Conservation (phyloP, 2,329 filamentous ascomycete genomes). For the Botrytis fragariae region DNA sequence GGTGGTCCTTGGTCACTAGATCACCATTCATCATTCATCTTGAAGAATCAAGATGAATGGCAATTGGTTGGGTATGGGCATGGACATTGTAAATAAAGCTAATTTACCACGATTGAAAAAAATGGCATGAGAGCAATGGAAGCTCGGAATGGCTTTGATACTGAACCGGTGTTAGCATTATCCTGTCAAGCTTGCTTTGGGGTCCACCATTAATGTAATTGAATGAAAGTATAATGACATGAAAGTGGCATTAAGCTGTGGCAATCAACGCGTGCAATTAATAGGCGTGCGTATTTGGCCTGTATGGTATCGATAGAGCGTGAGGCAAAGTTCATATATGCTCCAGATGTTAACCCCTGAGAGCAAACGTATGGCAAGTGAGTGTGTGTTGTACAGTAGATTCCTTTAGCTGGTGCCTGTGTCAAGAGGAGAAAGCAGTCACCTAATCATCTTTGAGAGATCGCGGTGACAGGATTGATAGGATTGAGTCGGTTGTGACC, state of each 20-base stretch:
- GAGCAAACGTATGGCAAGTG: background rate
- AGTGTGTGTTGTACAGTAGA: conserved; percentile 9
- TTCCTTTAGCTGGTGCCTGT: background rate
- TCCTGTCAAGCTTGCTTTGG: conserved; percentile 1
- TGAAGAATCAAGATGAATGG: conserved; percentile 4
- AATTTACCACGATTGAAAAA: conserved; percentile 15
- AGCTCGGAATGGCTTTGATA: background rate
- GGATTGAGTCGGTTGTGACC: conserved; percentile 4
- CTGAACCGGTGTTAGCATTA: conserved; percentile 2
- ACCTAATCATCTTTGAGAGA: conserved; percentile 7
- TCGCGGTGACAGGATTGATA: conserved; percentile 11
- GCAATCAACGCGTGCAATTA: background rate
- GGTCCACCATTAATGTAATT: conserved; percentile 1
- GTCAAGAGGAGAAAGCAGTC: background rate
- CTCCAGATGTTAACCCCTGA: background rate
- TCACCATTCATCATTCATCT: background rate
- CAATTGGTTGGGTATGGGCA: conserved; percentile 10
- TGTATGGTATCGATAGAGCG: background rate
- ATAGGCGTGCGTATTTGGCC: background rate
- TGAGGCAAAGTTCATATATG: background rate
- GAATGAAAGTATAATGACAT: conserved; percentile 1
- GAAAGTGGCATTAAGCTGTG: conserved; percentile 7
- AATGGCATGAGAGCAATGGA: conserved; percentile 6
- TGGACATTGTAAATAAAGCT: conserved; percentile 9
- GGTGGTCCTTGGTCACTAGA: conserved; percentile 11